Percentiles rank a stretch among this genome's conserved stretches.
Evolutionary conservation across 2,329 filamentous ascomycete genomes (phyloP).

Genomic region (Westerdykella ornata): DNA sequence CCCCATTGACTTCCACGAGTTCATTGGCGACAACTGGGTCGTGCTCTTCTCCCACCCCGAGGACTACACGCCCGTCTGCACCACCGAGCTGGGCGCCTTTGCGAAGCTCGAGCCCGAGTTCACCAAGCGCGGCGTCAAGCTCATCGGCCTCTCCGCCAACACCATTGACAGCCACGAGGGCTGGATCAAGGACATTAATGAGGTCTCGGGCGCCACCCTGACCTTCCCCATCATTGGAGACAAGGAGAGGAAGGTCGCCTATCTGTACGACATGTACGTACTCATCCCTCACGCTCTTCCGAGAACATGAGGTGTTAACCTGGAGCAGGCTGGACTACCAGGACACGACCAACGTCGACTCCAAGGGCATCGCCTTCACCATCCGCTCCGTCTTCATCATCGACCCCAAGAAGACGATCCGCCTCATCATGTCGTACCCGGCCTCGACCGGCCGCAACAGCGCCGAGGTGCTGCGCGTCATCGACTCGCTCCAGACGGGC

Average conservation of each 20-base stretch:
- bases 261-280: conserved; percentile 47
- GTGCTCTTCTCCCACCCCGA: conserved; percentile 66
- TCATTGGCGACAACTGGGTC: conserved; percentile 63
- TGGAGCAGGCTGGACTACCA: conserved; percentile 44
- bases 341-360: conserved; percentile 54
- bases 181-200: conserved; percentile 50
- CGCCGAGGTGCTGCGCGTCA: conserved; percentile 47
- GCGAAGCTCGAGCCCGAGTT: conserved; percentile 59
- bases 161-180: conserved; percentile 46
- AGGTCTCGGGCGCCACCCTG: conserved; percentile 45
- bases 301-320: conserved; percentile 12
- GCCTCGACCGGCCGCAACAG: conserved; percentile 55
- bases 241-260: conserved; percentile 48
- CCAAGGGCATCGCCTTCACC: conserved; percentile 54
- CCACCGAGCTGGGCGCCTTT: conserved; percentile 58
- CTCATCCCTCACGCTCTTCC: neutral
- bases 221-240: conserved; percentile 50
- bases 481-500: conserved; percentile 50
- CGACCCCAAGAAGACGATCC: conserved; percentile 59
- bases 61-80: conserved; percentile 55
- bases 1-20: conserved; percentile 64
- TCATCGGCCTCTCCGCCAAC: conserved; percentile 53
- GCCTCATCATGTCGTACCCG: conserved; percentile 56
- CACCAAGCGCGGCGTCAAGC: conserved; percentile 55
- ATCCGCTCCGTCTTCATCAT: conserved; percentile 61